Percentiles rank a stretch among this genome's conserved stretches.
These are phyloP conservation scores for Forsythia suspensa DNA, from an alignment of 257 asterid genomes.

Conservation along the genomic window DNA sequence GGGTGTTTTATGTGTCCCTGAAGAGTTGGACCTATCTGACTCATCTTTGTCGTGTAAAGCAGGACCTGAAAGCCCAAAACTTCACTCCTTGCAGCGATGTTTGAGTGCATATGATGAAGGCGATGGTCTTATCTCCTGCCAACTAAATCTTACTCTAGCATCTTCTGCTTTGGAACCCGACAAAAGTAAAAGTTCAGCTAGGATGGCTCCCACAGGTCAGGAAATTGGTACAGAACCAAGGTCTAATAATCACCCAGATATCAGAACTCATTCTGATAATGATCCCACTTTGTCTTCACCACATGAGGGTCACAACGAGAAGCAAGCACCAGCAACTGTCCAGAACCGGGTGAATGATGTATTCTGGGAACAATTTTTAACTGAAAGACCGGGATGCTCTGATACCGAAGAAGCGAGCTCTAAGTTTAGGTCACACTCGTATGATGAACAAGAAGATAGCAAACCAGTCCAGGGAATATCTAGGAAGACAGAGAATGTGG, in stretches of 20 bases:
- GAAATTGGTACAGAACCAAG: slow-evolving; percentile 39
- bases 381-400: slow-evolving; percentile 82
- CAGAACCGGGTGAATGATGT: slow-evolving; percentile 72
- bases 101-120: slow-evolving; percentile 53
- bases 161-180: slow-evolving; percentile 62
- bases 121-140: slow-evolving; percentile 64
- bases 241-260: slow-evolving; percentile 21
- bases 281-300: slow-evolving; percentile 35
- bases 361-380: slow-evolving; percentile 93
- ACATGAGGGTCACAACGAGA: slow-evolving; percentile 26
- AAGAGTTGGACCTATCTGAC: slow-evolving; percentile 77
- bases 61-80: slow-evolving; percentile 42
- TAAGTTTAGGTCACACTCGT: slow-evolving; percentile 36
- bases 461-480: slow-evolving; percentile 49
- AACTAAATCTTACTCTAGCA: slow-evolving; percentile 74
- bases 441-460: slow-evolving; percentile 48
- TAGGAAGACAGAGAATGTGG: slow-evolving; percentile 49
- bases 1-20: slow-evolving; percentile 41
- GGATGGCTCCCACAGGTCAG: slow-evolving; percentile 30
- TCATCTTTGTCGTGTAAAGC: slow-evolving; percentile 42
- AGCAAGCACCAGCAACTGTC: slow-evolving; percentile 40
- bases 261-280: slow-evolving; percentile 18
- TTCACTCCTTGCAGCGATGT: slow-evolving; percentile 42
- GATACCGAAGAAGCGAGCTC: slow-evolving; percentile 84
- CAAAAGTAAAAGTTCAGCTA: slow-evolving; percentile 36